Base-by-base conservation (phyloP, 2,329 filamentous ascomycete genomes). In the Falciphora oryzae region DNA sequence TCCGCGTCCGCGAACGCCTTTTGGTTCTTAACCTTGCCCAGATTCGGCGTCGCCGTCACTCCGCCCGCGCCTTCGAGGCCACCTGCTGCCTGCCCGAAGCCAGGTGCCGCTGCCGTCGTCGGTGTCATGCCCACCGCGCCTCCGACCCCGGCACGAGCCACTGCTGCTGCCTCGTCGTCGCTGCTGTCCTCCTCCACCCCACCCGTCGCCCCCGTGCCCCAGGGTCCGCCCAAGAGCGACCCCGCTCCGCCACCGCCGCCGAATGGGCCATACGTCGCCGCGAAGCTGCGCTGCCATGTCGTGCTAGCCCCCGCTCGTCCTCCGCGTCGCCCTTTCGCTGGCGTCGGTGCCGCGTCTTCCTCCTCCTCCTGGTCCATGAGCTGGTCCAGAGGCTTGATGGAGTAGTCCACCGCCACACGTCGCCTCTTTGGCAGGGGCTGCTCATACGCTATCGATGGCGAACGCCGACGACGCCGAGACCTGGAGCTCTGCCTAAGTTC, bases 131-230 rank as follows among this genome's bases (percentile, higher is more conserved):
- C 83, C 1, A 92, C 80, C 66, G 88, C 84, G 59, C 89, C 90
- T 59, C 75, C 76, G 58, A 79, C 75, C 66, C 78, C 75, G 75
- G 82, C 27, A 22, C 44, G 44, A 22, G 44, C 44, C 44, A 53
- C 44, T 29, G 56, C 59, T 63, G 85, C 82, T 76, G 86, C 87
- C 72, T 99, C 95, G 69, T 99, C 95, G 71, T 99, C 95, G 74
- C 95, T 99, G 75, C 93, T 97, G 74, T 99, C 95, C 7, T 94
- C 97, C 71, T 98, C 95, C 11, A 88, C 90, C 63, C 90, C 91
- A 32, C 89, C 93, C 66, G 86, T 86, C 28, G 90, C 90, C 16
- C 85, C 89, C 58, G 86, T 86, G 65, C 89, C 90, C 80, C 89
- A 91, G 6, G 90, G 89, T 1, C 91, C 92, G 66, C 82, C 87